Conservation (phyloP, 805 yeast species). For the Kodamaea fukazawae region DNA sequence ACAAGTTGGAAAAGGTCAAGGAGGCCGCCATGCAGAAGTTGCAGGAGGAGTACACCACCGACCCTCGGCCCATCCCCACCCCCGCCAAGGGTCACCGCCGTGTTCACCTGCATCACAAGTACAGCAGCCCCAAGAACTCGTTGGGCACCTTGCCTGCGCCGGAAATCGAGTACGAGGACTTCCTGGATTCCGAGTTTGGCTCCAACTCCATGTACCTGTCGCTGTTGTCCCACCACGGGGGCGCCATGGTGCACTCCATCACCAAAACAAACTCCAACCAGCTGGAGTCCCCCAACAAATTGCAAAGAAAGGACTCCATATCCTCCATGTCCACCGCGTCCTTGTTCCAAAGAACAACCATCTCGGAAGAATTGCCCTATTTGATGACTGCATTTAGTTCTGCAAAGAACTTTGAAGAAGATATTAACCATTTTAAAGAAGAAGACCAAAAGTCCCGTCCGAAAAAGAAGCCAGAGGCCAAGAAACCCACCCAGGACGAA, state of each 20-base stretch:
- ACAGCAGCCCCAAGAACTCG: conserved; percentile 8
- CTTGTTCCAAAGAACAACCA: conserved; percentile 48
- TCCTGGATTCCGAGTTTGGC: conserved; percentile 28
- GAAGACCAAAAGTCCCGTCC: conserved; percentile 13
- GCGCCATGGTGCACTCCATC: conserved; percentile 40
- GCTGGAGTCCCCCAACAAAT: conserved; percentile 2
- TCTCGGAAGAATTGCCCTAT: conserved; percentile 64
- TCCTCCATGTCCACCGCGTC: conserved; percentile 33
- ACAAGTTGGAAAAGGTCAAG: conserved; percentile 33
- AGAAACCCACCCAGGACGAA: conserved; percentile 3
- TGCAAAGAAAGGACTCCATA: conserved; percentile 25
- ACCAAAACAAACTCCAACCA: conserved; percentile 19
- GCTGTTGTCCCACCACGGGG: conserved; percentile 18
- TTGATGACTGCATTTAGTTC: conserved; percentile 65
- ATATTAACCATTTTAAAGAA: conserved; percentile 24
- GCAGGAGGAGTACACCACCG: conserved; percentile 2
- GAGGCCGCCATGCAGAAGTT: conserved; percentile 12
- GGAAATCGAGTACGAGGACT: conserved; percentile 13
- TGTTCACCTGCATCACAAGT: background rate
- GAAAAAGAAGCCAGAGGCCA: conserved; percentile 3
- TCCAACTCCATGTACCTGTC: conserved; percentile 22
- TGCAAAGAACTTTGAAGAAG: conserved; percentile 58
- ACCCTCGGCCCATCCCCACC: background rate
- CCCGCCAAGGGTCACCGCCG: conserved; percentile 6
- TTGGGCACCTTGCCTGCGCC: background rate